Evolutionary conservation across 208 protist species (phyloP), one percentile per base, ranked within the genome.

Genomic region (Trypanosoma avium): DNA sequence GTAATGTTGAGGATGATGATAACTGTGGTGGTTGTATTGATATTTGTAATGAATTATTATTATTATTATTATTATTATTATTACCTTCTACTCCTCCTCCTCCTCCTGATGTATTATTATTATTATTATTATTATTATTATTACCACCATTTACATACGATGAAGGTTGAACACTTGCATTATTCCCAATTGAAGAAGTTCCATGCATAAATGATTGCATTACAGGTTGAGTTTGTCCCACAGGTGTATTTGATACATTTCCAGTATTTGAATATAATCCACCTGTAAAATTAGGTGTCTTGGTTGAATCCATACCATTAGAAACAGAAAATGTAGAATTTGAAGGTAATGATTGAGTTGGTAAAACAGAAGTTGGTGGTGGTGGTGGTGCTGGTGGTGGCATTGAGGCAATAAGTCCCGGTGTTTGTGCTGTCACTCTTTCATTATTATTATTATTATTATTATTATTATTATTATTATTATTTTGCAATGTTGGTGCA

Each of bases 341-440:
- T 12, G 70, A 1, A 6, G 64, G 49, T 48, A 84, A 15, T 43
- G n/a, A n/a, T n/a, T n/a, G n/a, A n/a, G n/a, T n/a, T n/a, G n/a
- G n/a, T n/a, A n/a, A n/a, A n/a, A n/a, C n/a, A n/a, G n/a, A n/a
- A n/a, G n/a, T n/a, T n/a, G n/a, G n/a, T n/a, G n/a, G 17, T 1
- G 57, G 52, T 0, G 64, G 57, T 22, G 52, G 50, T 1, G 57
- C 9, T 22, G 81, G 59, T 9, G 81, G 76, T 65, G 53, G 55
- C 40, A 58, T 17, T 40, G 67, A 65, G 40, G 59, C 53, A 33
- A 22, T 56, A 27, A 57, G n/a, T 21, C 24, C 33, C 19, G 43
- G 22, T 6, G 17, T 64, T 12, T 53, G 26, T 2, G 30, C 19
- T 21, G 27, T 55, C 47, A 54, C 32, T 32, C 4, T 17, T 10